Base-by-base conservation (phyloP, 768 basidiomycete species). In the Candolleomyces eurysporus region DNA sequence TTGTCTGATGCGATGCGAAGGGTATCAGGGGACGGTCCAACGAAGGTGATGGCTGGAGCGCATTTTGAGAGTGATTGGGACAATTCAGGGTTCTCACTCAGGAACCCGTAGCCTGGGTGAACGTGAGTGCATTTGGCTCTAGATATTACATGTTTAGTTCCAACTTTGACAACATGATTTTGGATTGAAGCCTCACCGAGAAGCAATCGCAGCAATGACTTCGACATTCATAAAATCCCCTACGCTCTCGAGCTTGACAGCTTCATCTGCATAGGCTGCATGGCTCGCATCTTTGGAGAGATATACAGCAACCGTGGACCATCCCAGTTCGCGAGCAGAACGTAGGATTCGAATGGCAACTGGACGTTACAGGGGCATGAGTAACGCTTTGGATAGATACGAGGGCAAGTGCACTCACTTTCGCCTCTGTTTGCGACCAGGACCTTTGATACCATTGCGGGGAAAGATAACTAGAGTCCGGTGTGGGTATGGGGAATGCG, bases 331-430 rank as follows among this genome's bases (percentile, higher is more conserved):
- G 66, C 89, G 87, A 17, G 93, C 90, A 1, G 91, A 89, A 64
- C 91, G 85, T 77, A 96, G 88, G 48, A 96, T 87, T 67, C 93
- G 88, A 65, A 95, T 85, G n/a, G 93, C 93, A 72, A 96, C 95
- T 87, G 46, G 16, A 16, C 39, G 32, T 19, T 26, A 31, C 40
- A 14, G 19, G 6, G 16, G 53, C 49, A 43, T 9, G 50, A 40
- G 40, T 26, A 26, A 26, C 26, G 40, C 19, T 39, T 30, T 48
- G 89, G 53, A 42, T 60, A 53, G 59, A 63, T 54, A 11, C 11
- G 5, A 36, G 11, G 36, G 8, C 36, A 51, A 9, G 57, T 61
- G 26, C 9, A 74, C 79, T 72, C 55, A 79, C 88, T 70, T 75
- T 89, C 91, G 61, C 89, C 89, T 63, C 89, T 81, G 69, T 91